Base-by-base conservation (phyloP, 306 rosid species). In the Fagus crenata region DNA sequence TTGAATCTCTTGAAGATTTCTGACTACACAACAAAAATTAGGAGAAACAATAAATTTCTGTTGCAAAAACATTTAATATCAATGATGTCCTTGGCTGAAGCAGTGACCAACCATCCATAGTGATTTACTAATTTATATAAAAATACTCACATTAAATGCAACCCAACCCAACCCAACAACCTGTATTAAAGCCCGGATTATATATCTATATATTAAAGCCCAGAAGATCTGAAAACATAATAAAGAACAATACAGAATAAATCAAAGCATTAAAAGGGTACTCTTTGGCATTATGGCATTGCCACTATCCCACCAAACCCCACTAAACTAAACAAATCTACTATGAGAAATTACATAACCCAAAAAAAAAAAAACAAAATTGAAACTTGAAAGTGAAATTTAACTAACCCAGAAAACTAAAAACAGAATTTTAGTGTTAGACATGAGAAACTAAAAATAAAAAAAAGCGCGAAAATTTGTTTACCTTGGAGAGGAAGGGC, bases 401-500 rank as follows among this genome's bases (percentile, higher is more conserved):
- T 3, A 37, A 37, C 14, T 41, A 33, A 40, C 3, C 41, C 0
- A 0, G 1, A 22, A 49, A 12, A 12, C 6, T 2, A 51, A 54
- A 17, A 55, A 54, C 1, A 5, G 18, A 14, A 6, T 0, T 67
- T 1, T 41, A 1, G 31, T 31, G 3, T 6, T 0, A 1, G n/a
- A 60, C 37, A 32, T 74, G 71, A 18, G 8, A 32, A 35, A 41
- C 64, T 43, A 6, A 32, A 22, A 32, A 31, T 32, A 0, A 17
- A 51, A 7, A 42, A 22, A 70, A 3, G 12, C 28, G 39, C 2
- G 4, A 3, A 4, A 22, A 2, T 4, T 18, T 14, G 2, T 2
- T 64, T 80, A 95, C 91, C 91, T 88, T 4, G 91, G 84, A 56
- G 91, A 88, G 4, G 89, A 83, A 8, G 91, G 91, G 65, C 91